Conservation (phyloP, 176 grass and related monocot genomes). For the Hyparrhenia diplandra region DNA sequence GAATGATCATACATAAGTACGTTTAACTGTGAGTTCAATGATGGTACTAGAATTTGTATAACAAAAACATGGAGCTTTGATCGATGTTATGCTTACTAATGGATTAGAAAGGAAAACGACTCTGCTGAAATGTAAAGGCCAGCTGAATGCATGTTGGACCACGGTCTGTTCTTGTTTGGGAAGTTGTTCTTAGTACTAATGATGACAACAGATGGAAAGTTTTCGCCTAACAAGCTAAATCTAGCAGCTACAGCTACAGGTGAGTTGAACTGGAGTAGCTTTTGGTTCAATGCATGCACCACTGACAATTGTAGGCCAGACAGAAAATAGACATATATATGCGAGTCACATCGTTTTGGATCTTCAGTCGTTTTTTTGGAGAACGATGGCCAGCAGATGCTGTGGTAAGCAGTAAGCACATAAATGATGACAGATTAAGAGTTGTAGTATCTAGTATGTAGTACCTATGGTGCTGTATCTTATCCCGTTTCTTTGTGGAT, state of each 20-base stretch:
- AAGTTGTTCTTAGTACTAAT: constrained; percentile 3
- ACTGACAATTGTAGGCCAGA: background rate
- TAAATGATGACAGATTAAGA: background rate
- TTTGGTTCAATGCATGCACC: constrained; percentile 10
- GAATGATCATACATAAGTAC: no score
- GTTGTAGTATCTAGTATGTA: background rate
- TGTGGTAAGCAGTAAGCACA: background rate
- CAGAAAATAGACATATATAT: background rate
- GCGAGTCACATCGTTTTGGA: constrained; percentile 2
- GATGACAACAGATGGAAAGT: background rate
- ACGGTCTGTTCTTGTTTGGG: background rate
- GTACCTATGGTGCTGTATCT: background rate
- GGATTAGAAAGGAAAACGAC: background rate
- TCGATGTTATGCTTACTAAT: background rate
- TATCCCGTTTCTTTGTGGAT: background rate
- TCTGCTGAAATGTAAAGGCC: background rate
- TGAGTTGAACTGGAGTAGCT: constrained; percentile 2
- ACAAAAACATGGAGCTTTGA: no score
- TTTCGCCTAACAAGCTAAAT: background rate
- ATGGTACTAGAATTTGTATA: no score
- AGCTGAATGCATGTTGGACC: constrained; percentile 20
- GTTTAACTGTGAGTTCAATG: no score
- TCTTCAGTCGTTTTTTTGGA: constrained; percentile 1
- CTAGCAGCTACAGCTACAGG: background rate
- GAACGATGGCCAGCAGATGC: background rate